Evolutionary conservation across 108 stramenopile genomes (phyloP), one percentile per base, ranked within the genome.

Genomic region (Pseudonitzschia multiseries): DNA sequence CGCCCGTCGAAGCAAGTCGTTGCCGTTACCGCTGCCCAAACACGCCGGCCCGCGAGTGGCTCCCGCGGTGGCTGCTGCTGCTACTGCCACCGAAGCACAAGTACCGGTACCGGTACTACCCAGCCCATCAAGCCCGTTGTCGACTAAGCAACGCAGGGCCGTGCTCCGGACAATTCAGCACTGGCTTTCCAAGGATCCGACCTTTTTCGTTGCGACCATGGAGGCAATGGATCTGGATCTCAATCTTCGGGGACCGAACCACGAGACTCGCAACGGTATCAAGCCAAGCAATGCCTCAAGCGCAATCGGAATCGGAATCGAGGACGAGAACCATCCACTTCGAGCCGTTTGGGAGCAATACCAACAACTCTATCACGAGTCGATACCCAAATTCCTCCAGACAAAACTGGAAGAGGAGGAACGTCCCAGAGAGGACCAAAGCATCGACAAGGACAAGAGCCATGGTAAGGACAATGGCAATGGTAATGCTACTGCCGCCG

Each of bases 281-380:
- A 28, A 21, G n/a, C n/a, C n/a, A n/a, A n/a, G n/a, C n/a, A 29
- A 29, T 29, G 18, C 4, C 12, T n/a, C 6, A 4, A 22, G 22
- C 48, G n/a, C 32, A 27, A 44, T 4, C 20, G 56, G 18, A 0
- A 41, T 40, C 8, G 0, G 18, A 2, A 56, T 33, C 31, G 40
- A 50, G 8, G 31, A 56, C 6, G 40, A 48, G 1, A 6, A 4
- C 28, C 64, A 73, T 74, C 67, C 72, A 0, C 73, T 72, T 52
- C 48, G 72, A 42, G 32, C 61, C 42, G 64, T 68, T 14, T 52
- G 74, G 60, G 56, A 48, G 40, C 83, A 87, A 65, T 85, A 88
- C 69, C 74, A 65, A 46, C 70, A 83, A 61, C 54, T 85, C 42
- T 88, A 88, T 51, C 68, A 79, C 66, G 87, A 83, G 27, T 76